Conservation (phyloP, 371 early-diverging fungal genomes). For the Parasitella parasitica region DNA sequence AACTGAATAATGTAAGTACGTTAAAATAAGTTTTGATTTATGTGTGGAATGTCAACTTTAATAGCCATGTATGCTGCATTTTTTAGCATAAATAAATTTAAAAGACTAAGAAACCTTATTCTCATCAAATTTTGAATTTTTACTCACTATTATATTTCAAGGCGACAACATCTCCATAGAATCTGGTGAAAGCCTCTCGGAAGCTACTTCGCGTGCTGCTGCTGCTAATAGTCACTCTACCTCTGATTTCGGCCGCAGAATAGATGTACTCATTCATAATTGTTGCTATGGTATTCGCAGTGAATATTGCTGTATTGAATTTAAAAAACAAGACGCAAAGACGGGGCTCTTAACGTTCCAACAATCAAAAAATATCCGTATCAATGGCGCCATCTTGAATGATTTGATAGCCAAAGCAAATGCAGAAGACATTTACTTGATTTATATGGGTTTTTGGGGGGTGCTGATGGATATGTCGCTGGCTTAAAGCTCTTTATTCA, state of each 20-base stretch:
- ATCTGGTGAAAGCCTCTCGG: slow-evolving; percentile 18
- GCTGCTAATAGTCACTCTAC: slow-evolving; percentile 14
- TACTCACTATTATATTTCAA: slow-evolving; percentile 17
- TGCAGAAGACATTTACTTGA: slow-evolving; percentile 16
- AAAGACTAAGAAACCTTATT: slow-evolving; percentile 7
- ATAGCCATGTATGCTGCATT: slow-evolving; percentile 6
- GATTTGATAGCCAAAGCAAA: slow-evolving; percentile 16
- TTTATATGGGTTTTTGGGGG: slow-evolving; percentile 23
- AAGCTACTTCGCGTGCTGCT: slow-evolving; percentile 8
- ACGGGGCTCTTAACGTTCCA: slow-evolving; percentile 10
- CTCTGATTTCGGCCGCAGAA: slow-evolving; percentile 16
- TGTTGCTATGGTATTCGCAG: slow-evolving; percentile 13
- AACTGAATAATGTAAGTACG: too few relatives aligned
- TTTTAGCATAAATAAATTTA: slow-evolving; percentile 13
- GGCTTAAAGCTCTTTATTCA: too few relatives aligned
- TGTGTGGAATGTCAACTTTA: slow-evolving; percentile 6
- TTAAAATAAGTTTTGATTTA: neutral
- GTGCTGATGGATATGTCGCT: slow-evolving; percentile 5
- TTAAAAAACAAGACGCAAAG: slow-evolving; percentile 14
- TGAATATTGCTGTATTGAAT: slow-evolving; percentile 15
- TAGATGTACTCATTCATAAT: slow-evolving; percentile 12
- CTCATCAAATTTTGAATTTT: slow-evolving; percentile 12
- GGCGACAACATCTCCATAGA: slow-evolving; percentile 12
- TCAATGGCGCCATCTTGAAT: slow-evolving; percentile 15
- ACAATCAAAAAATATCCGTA: slow-evolving; percentile 21